Evolutionary conservation across 2,329 filamentous ascomycete species (phyloP).

Genomic region (Fusarium algeriense): DNA sequence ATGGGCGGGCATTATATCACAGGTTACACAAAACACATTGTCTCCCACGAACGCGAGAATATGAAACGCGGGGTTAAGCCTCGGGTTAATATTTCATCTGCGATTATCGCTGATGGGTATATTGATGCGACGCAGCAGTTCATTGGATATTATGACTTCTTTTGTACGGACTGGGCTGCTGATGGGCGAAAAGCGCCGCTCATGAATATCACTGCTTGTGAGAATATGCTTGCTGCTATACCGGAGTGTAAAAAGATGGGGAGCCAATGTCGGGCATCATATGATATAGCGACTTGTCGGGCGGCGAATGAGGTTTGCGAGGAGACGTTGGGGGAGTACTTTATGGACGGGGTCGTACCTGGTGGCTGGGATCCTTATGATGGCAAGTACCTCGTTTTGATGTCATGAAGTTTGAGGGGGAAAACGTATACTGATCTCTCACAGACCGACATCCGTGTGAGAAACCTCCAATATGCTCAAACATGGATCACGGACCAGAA

Average conservation of each 20-base stretch:
- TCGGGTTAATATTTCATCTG: constrained; percentile 11
- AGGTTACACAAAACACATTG: constrained; percentile 26
- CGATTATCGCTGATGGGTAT: constrained; percentile 33
- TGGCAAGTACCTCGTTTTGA: neutral
- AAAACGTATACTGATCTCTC: neutral
- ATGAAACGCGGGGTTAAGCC: neutral
- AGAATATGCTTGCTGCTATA: constrained; percentile 25
- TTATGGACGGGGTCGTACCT: constrained; percentile 3
- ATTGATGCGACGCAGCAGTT: constrained; percentile 30
- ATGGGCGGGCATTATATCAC: constrained; percentile 41
- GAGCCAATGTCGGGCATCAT: neutral
- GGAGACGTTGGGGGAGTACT: constrained; percentile 7
- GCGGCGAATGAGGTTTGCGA: constrained; percentile 30
- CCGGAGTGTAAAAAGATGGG: constrained; percentile 23
- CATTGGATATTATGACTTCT: constrained; percentile 31
- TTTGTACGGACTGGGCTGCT: constrained; percentile 24
- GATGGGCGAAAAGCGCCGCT: constrained; percentile 22
- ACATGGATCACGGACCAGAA: constrained; percentile 17
- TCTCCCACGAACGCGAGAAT: constrained; percentile 6
- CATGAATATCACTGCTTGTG: constrained; percentile 22
- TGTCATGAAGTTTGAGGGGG: too few species aligned
- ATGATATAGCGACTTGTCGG: constrained; percentile 14
- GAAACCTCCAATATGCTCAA: constrained; percentile 21
- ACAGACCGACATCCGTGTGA: constrained; percentile 21
- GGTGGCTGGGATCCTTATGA: constrained; percentile 38